Percentiles rank a stretch among this genome's conserved stretches.
Conservation (phyloP, 768 basidiomycete species). For the Boletellus ananas region DNA sequence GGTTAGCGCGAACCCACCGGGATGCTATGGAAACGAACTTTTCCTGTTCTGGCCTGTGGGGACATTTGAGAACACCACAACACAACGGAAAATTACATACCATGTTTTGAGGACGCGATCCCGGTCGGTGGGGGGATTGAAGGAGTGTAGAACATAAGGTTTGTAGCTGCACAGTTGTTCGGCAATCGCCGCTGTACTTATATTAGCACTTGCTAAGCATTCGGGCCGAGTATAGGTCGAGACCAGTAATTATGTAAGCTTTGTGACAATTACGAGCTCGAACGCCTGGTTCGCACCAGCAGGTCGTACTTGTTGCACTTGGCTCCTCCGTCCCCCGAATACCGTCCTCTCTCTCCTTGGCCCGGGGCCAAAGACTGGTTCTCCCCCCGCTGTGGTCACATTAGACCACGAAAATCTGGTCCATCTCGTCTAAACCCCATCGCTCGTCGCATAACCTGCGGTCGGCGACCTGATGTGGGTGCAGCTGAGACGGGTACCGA, state of each 20-base stretch:
- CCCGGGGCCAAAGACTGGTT: no score
- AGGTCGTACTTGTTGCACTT: no score
- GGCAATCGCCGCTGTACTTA: constrained; percentile 31
- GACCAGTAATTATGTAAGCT: no score
- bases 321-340: no score
- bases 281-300: no score
- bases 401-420: neutral
- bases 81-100: constrained; percentile 35
- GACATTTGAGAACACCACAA: constrained; percentile 10
- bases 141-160: constrained; percentile 45
- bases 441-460: neutral
- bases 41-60: constrained; percentile 40
- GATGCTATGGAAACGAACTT: constrained; percentile 29
- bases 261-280: no score
- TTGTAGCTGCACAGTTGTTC: constrained; percentile 52
- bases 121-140: constrained; percentile 44
- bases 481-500: constrained; percentile 46
- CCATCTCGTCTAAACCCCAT: neutral
- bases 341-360: no score
- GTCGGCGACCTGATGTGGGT: constrained; percentile 20
- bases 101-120: constrained; percentile 67
- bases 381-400: no score
- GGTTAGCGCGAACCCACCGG: constrained; percentile 7
- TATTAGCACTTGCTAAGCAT: no score
- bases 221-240: no score